Conservation (phyloP, 352 stramenopile genomes). For the Phytophthora sojae region DNA sequence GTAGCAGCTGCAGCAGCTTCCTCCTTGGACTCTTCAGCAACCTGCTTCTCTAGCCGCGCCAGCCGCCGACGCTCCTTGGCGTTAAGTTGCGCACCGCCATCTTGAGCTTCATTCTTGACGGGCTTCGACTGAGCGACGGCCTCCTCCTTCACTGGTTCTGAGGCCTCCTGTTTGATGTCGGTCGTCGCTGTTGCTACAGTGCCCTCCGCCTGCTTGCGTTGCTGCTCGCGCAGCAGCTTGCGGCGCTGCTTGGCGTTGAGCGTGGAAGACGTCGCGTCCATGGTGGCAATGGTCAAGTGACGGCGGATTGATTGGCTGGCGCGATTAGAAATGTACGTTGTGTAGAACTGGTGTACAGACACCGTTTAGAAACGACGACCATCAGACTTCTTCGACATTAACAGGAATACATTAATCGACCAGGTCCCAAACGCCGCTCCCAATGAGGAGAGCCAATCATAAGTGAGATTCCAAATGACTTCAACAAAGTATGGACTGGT, state of each 20-base stretch:
- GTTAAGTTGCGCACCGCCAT: conserved; percentile 11
- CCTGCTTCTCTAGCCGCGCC: conserved; percentile 27
- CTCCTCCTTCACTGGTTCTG: conserved; percentile 1
- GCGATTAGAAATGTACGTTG: no score
- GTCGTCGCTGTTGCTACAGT: background rate
- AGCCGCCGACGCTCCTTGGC: conserved; percentile 43
- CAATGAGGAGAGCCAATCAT: no score
- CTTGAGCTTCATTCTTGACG: conserved; percentile 2
- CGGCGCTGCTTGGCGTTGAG: conserved; percentile 86
- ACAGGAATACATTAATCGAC: no score
- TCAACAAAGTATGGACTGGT: no score
- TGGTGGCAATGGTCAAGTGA: conserved; percentile 5
- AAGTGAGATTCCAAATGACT: no score
- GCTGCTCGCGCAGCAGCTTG: conserved; percentile 72
- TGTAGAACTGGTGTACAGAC: no score
- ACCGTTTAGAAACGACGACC: no score
- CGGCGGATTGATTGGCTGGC: background rate
- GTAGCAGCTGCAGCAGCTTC: background rate
- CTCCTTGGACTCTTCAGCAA: conserved; percentile 14
- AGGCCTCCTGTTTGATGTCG: background rate
- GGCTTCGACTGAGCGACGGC: background rate
- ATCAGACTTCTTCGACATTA: no score
- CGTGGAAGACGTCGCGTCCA: conserved; percentile 18
- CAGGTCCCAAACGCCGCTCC: no score
- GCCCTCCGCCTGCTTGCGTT: conserved; percentile 27